These are phyloP conservation scores for Scheffersomyces parashehatae DNA, from an alignment of 1,139 yeast species.

Conservation along the genomic window DNA sequence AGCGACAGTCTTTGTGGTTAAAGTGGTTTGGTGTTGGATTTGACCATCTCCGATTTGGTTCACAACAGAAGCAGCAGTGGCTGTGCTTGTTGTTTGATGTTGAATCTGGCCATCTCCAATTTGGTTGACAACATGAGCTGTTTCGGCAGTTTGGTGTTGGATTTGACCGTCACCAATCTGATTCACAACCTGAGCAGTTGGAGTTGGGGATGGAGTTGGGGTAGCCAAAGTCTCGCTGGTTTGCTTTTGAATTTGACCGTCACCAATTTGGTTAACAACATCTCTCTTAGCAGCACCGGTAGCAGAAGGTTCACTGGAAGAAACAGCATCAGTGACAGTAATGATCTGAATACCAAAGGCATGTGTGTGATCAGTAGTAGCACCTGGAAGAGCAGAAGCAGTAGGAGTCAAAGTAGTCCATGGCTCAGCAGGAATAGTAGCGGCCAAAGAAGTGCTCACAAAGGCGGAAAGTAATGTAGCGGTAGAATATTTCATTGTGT, in stretches of 20 bases:
- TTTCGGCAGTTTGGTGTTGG: slow-evolving; percentile 35
- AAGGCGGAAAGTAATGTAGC: slow-evolving; percentile 32
- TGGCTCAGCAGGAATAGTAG: slow-evolving; percentile 69
- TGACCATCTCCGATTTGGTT: slow-evolving; percentile 44
- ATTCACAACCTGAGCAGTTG: slow-evolving; percentile 3
- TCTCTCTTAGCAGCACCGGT: slow-evolving; percentile 26
- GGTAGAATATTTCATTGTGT: slow-evolving; percentile 30
- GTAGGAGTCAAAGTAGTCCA: slow-evolving; percentile 73
- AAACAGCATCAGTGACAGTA: slow-evolving; percentile 36
- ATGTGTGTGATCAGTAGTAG: slow-evolving; percentile 57
- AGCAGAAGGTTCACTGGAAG: slow-evolving; percentile 27
- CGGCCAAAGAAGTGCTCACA: slow-evolving; percentile 56
- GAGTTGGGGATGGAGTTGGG: slow-evolving; percentile 5
- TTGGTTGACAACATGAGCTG: slow-evolving; percentile 30
- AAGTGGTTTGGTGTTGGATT: slow-evolving; percentile 36
- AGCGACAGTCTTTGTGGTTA: slow-evolving; percentile 23
- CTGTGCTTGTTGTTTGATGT: slow-evolving; percentile 33
- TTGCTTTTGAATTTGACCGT: slow-evolving; percentile 29
- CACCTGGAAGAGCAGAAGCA: slow-evolving; percentile 55
- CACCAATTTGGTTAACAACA: slow-evolving; percentile 26
- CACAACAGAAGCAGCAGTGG: slow-evolving; percentile 14
- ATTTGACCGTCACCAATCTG: slow-evolving; percentile 37
- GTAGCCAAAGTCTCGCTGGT: slow-evolving; percentile 27
- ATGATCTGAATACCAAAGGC: slow-evolving; percentile 72
- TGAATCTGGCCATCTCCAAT: slow-evolving; percentile 27